Evolutionary conservation across 2,329 filamentous ascomycete genomes (phyloP).

Genomic region (Metarhizium sp.): DNA sequence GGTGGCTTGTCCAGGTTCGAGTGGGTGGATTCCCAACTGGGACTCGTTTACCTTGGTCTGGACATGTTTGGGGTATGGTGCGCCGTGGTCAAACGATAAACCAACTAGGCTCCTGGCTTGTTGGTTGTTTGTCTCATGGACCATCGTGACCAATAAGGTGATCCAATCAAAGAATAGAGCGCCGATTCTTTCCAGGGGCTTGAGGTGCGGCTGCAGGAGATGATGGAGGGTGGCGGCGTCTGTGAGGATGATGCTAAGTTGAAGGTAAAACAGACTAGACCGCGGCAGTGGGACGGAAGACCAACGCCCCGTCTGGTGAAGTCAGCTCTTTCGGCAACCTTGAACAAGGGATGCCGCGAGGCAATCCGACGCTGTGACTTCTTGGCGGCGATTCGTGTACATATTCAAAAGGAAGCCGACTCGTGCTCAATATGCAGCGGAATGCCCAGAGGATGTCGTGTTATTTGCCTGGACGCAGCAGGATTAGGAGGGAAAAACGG

Average conservation of each 20-base stretch:
- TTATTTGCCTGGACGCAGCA: background rate
- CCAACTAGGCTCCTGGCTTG: background rate
- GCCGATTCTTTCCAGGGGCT: background rate
- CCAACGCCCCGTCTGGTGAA: background rate
- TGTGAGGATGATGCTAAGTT: background rate
- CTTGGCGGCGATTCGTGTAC: background rate
- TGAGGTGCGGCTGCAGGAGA: background rate
- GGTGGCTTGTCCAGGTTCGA: too few species aligned
- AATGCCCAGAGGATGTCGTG: background rate
- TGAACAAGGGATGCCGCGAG: background rate
- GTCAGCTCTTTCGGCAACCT: background rate
- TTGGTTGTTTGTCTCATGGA: background rate
- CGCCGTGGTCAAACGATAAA: too few species aligned
- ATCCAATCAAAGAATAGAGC: background rate
- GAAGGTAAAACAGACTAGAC: conserved; percentile 1
- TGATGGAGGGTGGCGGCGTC: background rate
- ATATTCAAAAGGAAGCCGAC: background rate
- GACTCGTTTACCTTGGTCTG: too few species aligned
- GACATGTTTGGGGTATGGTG: too few species aligned
- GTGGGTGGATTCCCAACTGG: too few species aligned
- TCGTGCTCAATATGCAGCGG: background rate
- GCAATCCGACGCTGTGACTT: background rate
- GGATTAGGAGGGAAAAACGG: background rate
- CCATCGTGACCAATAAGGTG: background rate
- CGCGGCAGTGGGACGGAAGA: conserved; percentile 1